Evolutionary conservation across 495 filamentous ascomycete genomes (phyloP), one percentile per base, ranked within the genome.

Genomic region (Viridothelium virens): DNA sequence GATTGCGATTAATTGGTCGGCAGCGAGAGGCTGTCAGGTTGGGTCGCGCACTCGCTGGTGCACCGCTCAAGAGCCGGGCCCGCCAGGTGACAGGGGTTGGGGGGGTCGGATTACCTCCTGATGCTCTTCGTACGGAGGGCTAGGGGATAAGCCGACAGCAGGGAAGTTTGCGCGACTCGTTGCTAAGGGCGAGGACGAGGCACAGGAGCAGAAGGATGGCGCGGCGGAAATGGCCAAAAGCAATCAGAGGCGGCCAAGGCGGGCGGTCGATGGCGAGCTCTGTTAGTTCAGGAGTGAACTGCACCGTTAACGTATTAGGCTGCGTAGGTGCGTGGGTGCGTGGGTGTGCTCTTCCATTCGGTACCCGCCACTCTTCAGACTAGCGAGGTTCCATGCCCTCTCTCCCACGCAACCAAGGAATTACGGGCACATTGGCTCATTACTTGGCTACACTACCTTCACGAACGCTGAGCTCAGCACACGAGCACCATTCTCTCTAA

Each of bases 1-100:
- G 53, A 59, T 7, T 59, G 53, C 53, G 53, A 59, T 59, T 59
- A 59, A 59, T 59, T 59, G 53, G 53, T 36, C 53, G 53, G 53
- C 53, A 33, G 5, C 11, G 6, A 59, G 31, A 59, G 31, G 18
- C 25, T 59, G 18, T 18, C 18, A 36, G 10, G 18, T 33, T 33
- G 53, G 53, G 53, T 59, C 36, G 53, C 18, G 53, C 53, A 34
- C 53, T 59, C 53, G 53, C 53, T 25, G 25, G 25, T 25, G 25
- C 25, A 25, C 25, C 53, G 53, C 53, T 59, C 53, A 59, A 31
- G 53, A 59, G 53, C 53, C 53, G 53, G 53, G 53, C 5, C 53
- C 53, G 31, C 18, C 18, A 5, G 12, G 12, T 18, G 18, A 53
- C 16, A 18, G 48, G 48, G 48, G 41, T 14, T 44, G 7, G 41